These are phyloP conservation scores for Fusarium redolens DNA, from an alignment of 2,329 filamentous ascomycete species.

Conservation along the genomic window DNA sequence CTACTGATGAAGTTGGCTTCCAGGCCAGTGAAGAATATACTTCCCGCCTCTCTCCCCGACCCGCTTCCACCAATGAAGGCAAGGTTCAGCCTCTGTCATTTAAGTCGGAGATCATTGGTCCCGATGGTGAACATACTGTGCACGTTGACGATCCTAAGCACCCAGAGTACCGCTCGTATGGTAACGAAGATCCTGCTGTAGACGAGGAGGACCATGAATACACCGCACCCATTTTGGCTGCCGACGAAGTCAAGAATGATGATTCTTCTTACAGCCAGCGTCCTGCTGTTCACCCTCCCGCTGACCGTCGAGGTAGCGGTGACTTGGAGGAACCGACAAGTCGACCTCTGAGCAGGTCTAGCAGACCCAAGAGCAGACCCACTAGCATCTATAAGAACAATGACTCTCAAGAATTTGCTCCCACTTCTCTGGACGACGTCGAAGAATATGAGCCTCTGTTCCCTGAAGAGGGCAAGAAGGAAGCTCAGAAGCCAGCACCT, in stretches of 20 bases:
- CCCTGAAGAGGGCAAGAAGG: conserved; percentile 76
- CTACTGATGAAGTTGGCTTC: conserved; percentile 91
- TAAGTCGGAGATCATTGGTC: conserved; percentile 48
- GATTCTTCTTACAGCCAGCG: conserved; percentile 75
- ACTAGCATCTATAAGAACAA: conserved; percentile 70
- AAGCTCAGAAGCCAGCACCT: conserved; percentile 52
- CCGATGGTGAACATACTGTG: conserved; percentile 70
- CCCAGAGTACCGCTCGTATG: conserved; percentile 53
- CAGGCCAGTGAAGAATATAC: conserved; percentile 87
- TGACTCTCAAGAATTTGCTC: conserved; percentile 63
- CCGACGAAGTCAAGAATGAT: conserved; percentile 86
- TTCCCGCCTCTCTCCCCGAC: conserved; percentile 76
- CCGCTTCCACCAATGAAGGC: conserved; percentile 51
- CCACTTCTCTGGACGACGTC: conserved; percentile 84
- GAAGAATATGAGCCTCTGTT: conserved; percentile 97
- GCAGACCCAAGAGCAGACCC: conserved; percentile 54
- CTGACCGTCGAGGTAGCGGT: conserved; percentile 71
- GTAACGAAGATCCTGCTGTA: conserved; percentile 58
- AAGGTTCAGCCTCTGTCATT: conserved; percentile 36
- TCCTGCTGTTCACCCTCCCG: conserved; percentile 82
- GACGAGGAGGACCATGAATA: conserved; percentile 71
- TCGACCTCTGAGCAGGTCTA: conserved; percentile 65
- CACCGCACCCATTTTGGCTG: conserved; percentile 84
- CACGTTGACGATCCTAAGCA: conserved; percentile 75
- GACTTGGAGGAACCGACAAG: conserved; percentile 69